Evolutionary conservation across 2,329 filamentous ascomycete genomes (phyloP), one percentile per base, ranked within the genome.

Genomic region (Cladophialophora yegresii): DNA sequence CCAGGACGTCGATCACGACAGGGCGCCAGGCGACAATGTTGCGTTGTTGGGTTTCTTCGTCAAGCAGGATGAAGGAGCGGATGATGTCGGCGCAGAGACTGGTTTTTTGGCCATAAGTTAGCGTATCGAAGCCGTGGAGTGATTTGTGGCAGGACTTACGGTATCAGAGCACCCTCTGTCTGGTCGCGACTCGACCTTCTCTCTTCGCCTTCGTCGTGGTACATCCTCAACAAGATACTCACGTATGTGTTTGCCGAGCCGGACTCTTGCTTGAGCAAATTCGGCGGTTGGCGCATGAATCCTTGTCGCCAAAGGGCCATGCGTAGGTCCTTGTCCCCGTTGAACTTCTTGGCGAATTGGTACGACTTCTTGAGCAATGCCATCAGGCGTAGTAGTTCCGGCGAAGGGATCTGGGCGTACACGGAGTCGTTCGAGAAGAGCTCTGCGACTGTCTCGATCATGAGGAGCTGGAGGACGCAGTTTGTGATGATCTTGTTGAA

Each of bases 401-500:
- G 81, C 0, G 92, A 96, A 0, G 95, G 96, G 45, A 99, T 99
- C 75, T 96, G 88, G 5, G 88, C 84, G 75, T 99, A 99, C 16
- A 99, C 96, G 0, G 90, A 87, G 74, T 98, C 93, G 77, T 98
- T 99, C 71, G 92, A 96, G 81, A 99, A 99, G 55, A 99, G 87
- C 77, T 99, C 96, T 73, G 96, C 96, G 49, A 99, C 96, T 0
- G 96, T 99, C 77, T 99, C 96, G 72, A 99, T 99, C 92, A 99
- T 99, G 69, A 99, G 87, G 1, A 99, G 85, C 77, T 99, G 96
- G 8, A 99, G 82, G 3, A 99, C 96, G 75, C 95, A 99, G 70
- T 96, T 93, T 13, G 93, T 97, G 77, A 99, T 99, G 77, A 99
- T 99, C 71, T 93, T 91, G 79, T 99, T 99, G 84, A 99, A 99